phyloP scores from a whole-genome alignment of 1,284 basidiomycete species.

The Fomes fomentarius region DNA sequence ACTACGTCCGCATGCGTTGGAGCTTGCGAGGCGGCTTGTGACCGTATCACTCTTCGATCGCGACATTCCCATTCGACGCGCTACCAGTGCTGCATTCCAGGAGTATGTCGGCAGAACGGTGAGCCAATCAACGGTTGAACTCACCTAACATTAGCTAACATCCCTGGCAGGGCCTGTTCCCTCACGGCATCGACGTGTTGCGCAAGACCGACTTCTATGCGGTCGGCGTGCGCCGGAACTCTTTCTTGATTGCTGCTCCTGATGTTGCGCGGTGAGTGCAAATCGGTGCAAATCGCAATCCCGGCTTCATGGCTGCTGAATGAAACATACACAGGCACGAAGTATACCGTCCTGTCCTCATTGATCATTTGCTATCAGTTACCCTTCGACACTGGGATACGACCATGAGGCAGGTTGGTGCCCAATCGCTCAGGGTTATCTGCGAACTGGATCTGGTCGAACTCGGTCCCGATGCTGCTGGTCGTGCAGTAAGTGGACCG shows the following conservation, averaged over 20 bases:
- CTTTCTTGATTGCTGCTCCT: conserved; percentile 84
- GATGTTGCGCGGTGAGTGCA: conserved; percentile 79
- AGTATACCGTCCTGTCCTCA: conserved; percentile 73
- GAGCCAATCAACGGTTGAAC: conserved; percentile 27
- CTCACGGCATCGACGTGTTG: conserved; percentile 93
- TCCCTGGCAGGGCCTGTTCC: conserved; percentile 74
- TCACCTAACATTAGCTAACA: conserved; percentile 1
- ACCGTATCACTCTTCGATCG: conserved; percentile 88
- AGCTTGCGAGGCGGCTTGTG: conserved; percentile 74
- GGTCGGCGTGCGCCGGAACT: conserved; percentile 83
- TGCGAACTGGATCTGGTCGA: conserved; percentile 61
- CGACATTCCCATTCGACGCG: conserved; percentile 94
- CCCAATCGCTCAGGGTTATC: conserved; percentile 74
- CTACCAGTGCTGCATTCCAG: conserved; percentile 97
- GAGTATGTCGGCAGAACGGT: conserved; percentile 96
- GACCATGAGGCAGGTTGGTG: conserved; percentile 80
- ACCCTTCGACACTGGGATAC: conserved; percentile 91
- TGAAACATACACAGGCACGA: conserved; percentile 46
- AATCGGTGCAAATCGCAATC: conserved; percentile 1
- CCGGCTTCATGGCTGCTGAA: not conserved
- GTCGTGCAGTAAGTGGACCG: conserved; percentile 50
- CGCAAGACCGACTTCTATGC: conserved; percentile 94
- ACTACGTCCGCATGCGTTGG: conserved; percentile 65
- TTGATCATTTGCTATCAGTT: conserved; percentile 77
- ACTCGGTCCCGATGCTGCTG: conserved; percentile 55